A percentile compares a stretch with the other conserved stretches of the same genome.
Conservation (phyloP, 2,329 filamentous ascomycete genomes). For the Calonectria ilicicola region DNA sequence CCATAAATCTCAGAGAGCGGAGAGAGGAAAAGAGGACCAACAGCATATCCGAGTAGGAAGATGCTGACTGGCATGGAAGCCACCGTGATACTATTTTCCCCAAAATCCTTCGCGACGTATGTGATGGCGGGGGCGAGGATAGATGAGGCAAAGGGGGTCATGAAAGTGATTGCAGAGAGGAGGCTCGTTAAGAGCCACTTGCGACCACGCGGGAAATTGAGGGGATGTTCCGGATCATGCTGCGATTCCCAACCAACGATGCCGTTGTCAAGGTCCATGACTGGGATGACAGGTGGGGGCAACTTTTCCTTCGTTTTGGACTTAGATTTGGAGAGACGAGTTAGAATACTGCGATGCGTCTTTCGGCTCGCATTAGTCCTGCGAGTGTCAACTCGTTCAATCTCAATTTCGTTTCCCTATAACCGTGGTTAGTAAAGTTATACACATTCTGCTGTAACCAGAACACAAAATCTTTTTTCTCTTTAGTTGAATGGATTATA, state of each 20-base stretch:
- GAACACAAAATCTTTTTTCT: too few relatives aligned
- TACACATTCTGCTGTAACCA: neutral
- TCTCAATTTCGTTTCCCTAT: constrained; percentile 25
- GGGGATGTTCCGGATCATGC: constrained; percentile 68
- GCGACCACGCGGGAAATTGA: constrained; percentile 66
- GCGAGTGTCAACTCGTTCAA: constrained; percentile 33
- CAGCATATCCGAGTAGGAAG: constrained; percentile 69
- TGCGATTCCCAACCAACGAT: constrained; percentile 71
- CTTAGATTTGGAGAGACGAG: constrained; percentile 38
- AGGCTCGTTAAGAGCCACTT: constrained; percentile 71
- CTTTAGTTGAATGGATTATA: neutral
- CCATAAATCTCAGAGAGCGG: constrained; percentile 75
- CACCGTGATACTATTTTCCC: constrained; percentile 52
- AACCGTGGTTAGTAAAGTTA: neutral
- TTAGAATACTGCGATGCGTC: constrained; percentile 40
- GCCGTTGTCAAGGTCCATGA: constrained; percentile 63
- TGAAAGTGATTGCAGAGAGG: constrained; percentile 71
- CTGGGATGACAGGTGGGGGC: constrained; percentile 53
- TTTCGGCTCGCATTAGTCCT: constrained; percentile 33
- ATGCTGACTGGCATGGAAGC: constrained; percentile 70
- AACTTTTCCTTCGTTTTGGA: constrained; percentile 47
- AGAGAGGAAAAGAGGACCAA: constrained; percentile 69
- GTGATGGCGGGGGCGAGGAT: constrained; percentile 65
- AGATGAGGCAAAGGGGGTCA: constrained; percentile 74
- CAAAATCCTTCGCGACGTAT: constrained; percentile 57